Evolutionary conservation across 1,284 basidiomycete genomes (phyloP), one percentile per base, ranked within the genome.

Genomic region (Tausonia pullulans): DNA sequence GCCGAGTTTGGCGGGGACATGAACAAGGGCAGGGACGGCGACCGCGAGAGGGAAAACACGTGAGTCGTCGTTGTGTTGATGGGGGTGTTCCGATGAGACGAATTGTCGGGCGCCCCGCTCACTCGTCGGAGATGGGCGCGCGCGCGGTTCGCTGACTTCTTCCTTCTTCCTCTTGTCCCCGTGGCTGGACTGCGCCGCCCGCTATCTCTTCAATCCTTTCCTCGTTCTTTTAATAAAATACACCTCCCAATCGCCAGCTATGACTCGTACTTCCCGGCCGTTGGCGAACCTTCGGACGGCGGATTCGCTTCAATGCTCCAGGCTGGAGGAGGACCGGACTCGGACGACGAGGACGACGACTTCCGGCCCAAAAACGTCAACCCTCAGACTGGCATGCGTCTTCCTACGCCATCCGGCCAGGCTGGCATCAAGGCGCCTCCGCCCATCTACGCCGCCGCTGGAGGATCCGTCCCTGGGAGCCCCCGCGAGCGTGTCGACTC

Each of bases 11-110:
- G 27, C 27, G 45, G 57, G 14, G 40, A 45, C 44, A 43, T 46
- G 43, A 27, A 16, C 3, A 10, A 5, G 39, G 57, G 57, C 16
- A 39, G 57, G 39, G 43, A 27, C 8, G 57, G 57, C 46, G 45
- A 58, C 14, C 57, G 49, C 10, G 16, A 44, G 13, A 58, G 45
- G 57, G 57, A 58, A 46, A 58, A 58, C n/a, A 16, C 57, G 57
- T 58, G 57, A 58, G 43, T 58, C 14, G 27, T 27, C 27, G 27
- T 27, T 27, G 27, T 27, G 27, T 27, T 27, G 1, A 27, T 27
- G 27, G 27, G 2, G 2, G 27, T 27, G 27, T 27, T 27, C 27
- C 27, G 27, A 27, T 27, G 27, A 27, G 27, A 27, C 27, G 27
- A 27, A 27, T 27, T 27, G 27, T 27, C 27, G 27, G 27, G 27